Percentiles rank a stretch among this genome's conserved stretches.
Conservation (phyloP, 169 alveolate species). For the Prorocentrum cordatum region DNA sequence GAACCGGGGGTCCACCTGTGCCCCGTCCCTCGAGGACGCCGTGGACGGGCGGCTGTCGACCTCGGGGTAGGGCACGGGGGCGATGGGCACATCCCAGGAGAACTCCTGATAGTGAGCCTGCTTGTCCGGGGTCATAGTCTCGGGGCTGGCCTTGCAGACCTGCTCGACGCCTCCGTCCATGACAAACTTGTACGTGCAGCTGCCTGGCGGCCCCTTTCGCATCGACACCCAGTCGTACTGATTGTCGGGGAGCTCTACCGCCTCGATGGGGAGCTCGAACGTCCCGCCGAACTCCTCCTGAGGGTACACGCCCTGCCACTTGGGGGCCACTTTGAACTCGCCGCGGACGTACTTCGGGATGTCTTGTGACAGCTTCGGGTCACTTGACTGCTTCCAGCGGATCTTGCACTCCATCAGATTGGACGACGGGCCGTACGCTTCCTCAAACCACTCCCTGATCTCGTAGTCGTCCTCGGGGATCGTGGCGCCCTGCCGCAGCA, state of each 20-base stretch:
- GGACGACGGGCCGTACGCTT: constrained; percentile 51
- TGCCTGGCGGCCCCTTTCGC: constrained; percentile 59
- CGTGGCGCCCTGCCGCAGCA: constrained; percentile 33
- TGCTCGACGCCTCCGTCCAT: constrained; percentile 28
- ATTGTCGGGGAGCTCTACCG: neutral
- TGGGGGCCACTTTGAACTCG: constrained; percentile 42
- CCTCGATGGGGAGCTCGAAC: neutral
- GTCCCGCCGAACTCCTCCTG: neutral
- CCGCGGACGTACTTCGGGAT: constrained; percentile 54
- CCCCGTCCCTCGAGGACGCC: constrained; percentile 60
- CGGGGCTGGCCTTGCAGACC: constrained; percentile 54
- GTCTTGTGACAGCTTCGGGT: neutral
- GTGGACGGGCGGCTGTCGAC: constrained; percentile 57
- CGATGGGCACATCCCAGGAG: constrained; percentile 36
- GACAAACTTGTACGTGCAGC: constrained; percentile 42
- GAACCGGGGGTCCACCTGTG: constrained; percentile 67
- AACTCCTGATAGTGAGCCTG: constrained; percentile 12
- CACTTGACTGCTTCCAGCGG: constrained; percentile 2
- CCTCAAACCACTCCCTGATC: constrained; percentile 25
- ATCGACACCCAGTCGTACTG: neutral
- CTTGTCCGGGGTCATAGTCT: constrained; percentile 32
- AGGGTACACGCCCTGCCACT: constrained; percentile 34
- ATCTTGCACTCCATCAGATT: constrained; percentile 53
- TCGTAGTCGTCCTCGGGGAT: constrained; percentile 5
- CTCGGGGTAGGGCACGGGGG: constrained; percentile 66